These are phyloP conservation scores for Magnolia officinalis DNA, from an alignment of 164 flowering plant genomes.

Conservation along the genomic window DNA sequence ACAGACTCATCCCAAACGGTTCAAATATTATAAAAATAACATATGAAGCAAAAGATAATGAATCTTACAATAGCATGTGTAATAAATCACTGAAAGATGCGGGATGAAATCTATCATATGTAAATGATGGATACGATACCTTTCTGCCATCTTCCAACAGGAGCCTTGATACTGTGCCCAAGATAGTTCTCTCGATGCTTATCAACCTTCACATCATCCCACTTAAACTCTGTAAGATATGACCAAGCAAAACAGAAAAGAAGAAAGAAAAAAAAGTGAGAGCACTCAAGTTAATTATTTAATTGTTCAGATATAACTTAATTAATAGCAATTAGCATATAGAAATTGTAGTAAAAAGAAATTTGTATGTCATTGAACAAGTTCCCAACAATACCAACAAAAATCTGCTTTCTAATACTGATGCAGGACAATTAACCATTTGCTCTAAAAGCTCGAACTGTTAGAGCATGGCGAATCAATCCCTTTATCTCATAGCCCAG, in stretches of 20 bases:
- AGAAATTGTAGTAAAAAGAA: neutral
- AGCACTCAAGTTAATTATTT: neutral
- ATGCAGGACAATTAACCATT: no score
- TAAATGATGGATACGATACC: conserved; percentile 37
- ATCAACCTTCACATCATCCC: conserved; percentile 98
- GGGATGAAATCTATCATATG: neutral
- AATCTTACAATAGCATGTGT: neutral
- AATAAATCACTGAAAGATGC: no score
- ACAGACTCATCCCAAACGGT: no score
- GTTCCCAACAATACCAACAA: neutral
- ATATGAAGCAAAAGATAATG: no score
- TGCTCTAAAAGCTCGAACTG: no score
- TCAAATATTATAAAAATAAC: no score
- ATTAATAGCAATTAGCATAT: neutral
- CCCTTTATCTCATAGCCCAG: no score
- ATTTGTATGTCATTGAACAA: neutral
- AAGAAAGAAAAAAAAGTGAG: neutral
- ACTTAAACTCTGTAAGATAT: conserved; percentile 68
- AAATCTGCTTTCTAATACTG: no score
- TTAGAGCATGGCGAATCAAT: no score
- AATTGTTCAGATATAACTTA: neutral
- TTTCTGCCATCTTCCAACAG: conserved; percentile 99
- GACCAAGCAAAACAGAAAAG: neutral
- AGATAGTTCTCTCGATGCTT: conserved; percentile 94
- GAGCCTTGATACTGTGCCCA: conserved; percentile 95